Evolutionary conservation across 2,329 filamentous ascomycete genomes (phyloP).

Genomic region (Xylaria arbuscula): DNA sequence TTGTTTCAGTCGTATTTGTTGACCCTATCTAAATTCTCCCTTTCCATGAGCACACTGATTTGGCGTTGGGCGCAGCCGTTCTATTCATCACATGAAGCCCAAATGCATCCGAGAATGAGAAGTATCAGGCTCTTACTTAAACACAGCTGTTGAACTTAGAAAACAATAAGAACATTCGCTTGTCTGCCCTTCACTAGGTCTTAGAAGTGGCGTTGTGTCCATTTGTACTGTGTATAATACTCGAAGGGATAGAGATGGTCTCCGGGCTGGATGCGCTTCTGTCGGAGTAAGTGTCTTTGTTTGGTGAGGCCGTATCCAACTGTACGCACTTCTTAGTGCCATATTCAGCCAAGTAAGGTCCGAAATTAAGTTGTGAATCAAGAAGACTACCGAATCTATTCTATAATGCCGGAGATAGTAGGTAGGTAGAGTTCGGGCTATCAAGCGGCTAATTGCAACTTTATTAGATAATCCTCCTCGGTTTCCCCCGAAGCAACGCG

Average conservation of each 20-base stretch:
- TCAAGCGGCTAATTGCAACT: not conserved
- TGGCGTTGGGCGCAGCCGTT: not conserved
- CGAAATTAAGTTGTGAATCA: too few relatives aligned
- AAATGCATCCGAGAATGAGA: not conserved
- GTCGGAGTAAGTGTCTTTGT: too few relatives aligned
- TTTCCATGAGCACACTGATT: not conserved
- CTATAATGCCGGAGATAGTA: not conserved
- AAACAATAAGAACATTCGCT: too few relatives aligned
- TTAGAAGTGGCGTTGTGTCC: too few relatives aligned
- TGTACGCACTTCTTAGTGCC: too few relatives aligned
- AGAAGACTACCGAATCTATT: not conserved
- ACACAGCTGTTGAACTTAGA: too few relatives aligned
- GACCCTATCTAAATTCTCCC: not conserved
- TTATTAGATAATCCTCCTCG: not conserved
- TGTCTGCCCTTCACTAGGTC: too few relatives aligned
- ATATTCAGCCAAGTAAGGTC: not conserved
- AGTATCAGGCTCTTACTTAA: not conserved
- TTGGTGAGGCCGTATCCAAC: too few relatives aligned
- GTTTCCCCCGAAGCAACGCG: constrained; percentile 17
- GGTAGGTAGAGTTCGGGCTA: not conserved
- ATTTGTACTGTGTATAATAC: too few relatives aligned
- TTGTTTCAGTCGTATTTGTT: not conserved
- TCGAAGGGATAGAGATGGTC: too few relatives aligned
- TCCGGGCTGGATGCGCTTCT: too few relatives aligned
- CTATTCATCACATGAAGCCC: not conserved